phyloP scores from a whole-genome alignment of 495 filamentous ascomycete species.

The Elaphomyces granulatus region DNA sequence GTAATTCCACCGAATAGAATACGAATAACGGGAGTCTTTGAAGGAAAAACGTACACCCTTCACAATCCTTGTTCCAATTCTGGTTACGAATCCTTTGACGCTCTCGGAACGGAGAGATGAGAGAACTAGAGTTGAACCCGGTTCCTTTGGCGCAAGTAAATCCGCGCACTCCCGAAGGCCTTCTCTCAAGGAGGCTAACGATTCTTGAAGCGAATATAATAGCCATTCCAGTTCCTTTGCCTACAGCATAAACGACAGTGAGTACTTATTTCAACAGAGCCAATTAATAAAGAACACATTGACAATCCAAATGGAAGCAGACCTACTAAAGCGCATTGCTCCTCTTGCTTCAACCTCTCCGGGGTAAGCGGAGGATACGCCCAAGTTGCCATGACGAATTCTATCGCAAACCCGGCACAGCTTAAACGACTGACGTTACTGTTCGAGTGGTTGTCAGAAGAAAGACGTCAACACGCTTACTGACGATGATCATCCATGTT shows the following conservation, averaged over 20 bases:
- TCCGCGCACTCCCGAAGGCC: constrained; percentile 81
- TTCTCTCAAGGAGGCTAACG: constrained; percentile 58
- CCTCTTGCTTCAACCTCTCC: constrained; percentile 47
- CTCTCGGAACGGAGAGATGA: constrained; percentile 77
- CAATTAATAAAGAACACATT: constrained; percentile 6
- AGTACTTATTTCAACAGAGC: too few species aligned
- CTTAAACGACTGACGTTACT: too few species aligned
- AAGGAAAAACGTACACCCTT: constrained; percentile 52
- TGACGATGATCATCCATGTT: too few species aligned
- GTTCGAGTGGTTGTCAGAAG: too few species aligned
- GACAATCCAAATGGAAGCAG: constrained; percentile 16
- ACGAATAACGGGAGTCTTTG: neutral
- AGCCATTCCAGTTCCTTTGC: constrained; percentile 79
- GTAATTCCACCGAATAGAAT: constrained; percentile 2
- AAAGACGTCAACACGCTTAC: too few species aligned
- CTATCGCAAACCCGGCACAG: constrained; percentile 1
- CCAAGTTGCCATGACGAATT: constrained; percentile 62
- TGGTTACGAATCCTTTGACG: constrained; percentile 82
- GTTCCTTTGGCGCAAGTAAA: constrained; percentile 67
- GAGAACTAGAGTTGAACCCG: constrained; percentile 72
- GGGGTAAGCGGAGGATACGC: constrained; percentile 59
- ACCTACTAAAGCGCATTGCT: constrained; percentile 54
- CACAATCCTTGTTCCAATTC: constrained; percentile 60
- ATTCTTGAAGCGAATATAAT: constrained; percentile 59
- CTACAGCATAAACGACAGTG: constrained; percentile 25